Percentiles rank a stretch among this genome's conserved stretches.
Evolutionary conservation across 495 filamentous ascomycete species (phyloP).

Genomic region (Lophiotrema nucula): DNA sequence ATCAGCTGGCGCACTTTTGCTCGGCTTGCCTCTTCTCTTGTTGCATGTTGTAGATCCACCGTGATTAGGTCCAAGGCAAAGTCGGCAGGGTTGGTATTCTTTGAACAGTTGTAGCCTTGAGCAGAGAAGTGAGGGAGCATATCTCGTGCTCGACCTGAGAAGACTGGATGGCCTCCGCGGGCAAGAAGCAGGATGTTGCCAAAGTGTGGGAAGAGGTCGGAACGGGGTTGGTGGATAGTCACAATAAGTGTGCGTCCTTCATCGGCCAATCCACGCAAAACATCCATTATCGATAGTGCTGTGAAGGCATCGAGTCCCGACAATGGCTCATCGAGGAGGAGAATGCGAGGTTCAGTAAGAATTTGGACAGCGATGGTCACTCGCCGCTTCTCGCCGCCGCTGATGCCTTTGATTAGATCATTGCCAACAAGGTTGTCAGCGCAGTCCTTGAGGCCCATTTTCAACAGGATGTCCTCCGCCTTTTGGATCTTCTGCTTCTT

Average conservation of each 20-base stretch:
- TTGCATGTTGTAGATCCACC: slow-evolving; percentile 63
- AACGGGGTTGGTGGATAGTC: slow-evolving; percentile 73
- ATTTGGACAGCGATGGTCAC: slow-evolving; percentile 76
- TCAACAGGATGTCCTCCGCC: slow-evolving; percentile 68
- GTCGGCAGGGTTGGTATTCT: slow-evolving; percentile 70
- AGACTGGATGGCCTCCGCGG: slow-evolving; percentile 64
- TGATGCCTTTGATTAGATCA: slow-evolving; percentile 71
- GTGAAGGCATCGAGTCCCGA: slow-evolving; percentile 71
- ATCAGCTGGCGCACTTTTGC: slow-evolving; percentile 60
- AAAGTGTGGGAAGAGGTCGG: slow-evolving; percentile 68
- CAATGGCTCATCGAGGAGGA: slow-evolving; percentile 67
- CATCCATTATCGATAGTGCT: slow-evolving; percentile 70
- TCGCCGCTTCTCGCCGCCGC: slow-evolving; percentile 71
- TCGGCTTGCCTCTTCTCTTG: slow-evolving; percentile 57
- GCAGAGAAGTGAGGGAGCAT: slow-evolving; percentile 65
- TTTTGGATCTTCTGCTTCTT: slow-evolving; percentile 60
- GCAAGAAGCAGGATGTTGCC: slow-evolving; percentile 68
- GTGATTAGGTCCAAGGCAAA: slow-evolving; percentile 75
- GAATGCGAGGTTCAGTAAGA: slow-evolving; percentile 66
- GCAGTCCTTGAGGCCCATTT: slow-evolving; percentile 75
- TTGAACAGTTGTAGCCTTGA: slow-evolving; percentile 62
- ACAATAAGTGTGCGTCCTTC: slow-evolving; percentile 72
- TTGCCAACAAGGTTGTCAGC: slow-evolving; percentile 71
- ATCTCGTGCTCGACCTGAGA: slow-evolving; percentile 59
- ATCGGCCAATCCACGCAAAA: slow-evolving; percentile 63